Evolutionary conservation across 2,329 filamentous ascomycete species (phyloP).

Genomic region (Phialemonium atrogriseum): DNA sequence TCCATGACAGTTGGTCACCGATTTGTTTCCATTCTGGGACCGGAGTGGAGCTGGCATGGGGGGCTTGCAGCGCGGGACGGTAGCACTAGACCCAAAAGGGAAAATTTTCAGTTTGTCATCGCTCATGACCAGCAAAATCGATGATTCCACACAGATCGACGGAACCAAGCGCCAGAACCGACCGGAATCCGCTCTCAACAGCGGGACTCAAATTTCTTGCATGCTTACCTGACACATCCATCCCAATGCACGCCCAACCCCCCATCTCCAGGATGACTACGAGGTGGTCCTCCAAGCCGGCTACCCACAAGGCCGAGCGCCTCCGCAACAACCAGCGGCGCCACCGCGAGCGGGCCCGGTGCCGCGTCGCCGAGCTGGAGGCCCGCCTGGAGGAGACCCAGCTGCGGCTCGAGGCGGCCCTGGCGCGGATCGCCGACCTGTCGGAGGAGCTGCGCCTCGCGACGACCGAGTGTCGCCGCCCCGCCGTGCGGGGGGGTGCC

Average conservation of each 20-base stretch:
- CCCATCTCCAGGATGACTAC: conserved; percentile 6
- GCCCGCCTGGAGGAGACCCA: conserved; percentile 14
- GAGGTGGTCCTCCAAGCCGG: conserved; percentile 20
- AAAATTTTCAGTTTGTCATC: conserved; percentile 14
- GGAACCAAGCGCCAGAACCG: neutral
- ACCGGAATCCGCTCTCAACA: too few relatives aligned
- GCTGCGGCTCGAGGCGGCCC: conserved; percentile 12
- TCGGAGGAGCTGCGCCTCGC: conserved; percentile 7
- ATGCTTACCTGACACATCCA: too few relatives aligned
- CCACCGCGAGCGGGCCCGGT: conserved; percentile 34
- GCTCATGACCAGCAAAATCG: conserved; percentile 2
- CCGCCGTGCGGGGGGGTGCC: neutral
- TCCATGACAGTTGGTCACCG: conserved; percentile 5
- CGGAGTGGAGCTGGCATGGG: too few relatives aligned
- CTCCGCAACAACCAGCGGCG: conserved; percentile 44
- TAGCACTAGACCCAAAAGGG: conserved; percentile 5
- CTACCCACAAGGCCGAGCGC: conserved; percentile 24
- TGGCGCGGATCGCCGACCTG: conserved; percentile 7
- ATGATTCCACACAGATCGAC: conserved; percentile 5
- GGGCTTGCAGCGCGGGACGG: too few relatives aligned
- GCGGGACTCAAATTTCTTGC: too few relatives aligned
- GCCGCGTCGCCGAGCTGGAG: conserved; percentile 30
- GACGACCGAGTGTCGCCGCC: too few relatives aligned
- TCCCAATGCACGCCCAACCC: conserved; percentile 1
- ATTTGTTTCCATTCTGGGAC: conserved; percentile 7